These are phyloP conservation scores for Herpetomonas muscarum DNA, from an alignment of 208 protist genomes.

Conservation along the genomic window DNA sequence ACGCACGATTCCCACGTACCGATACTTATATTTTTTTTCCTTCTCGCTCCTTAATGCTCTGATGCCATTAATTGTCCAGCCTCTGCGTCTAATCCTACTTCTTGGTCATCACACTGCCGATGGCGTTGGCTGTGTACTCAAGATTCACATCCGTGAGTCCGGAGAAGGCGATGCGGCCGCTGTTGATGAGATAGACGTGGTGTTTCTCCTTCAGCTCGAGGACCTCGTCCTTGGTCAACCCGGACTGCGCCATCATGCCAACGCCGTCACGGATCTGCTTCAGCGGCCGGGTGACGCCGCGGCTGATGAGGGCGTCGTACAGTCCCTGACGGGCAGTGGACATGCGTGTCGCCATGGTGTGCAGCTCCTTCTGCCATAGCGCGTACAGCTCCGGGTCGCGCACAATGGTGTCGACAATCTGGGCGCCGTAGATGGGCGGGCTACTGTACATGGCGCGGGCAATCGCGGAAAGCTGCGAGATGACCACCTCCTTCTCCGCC, in stretches of 20 bases:
- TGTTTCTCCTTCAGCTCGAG: conserved; percentile 34
- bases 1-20: too few species aligned
- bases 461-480: conserved; percentile 90
- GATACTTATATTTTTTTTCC: too few species aligned
- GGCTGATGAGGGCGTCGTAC: conserved; percentile 48
- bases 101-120: conserved; percentile 48
- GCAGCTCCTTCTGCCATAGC: conserved; percentile 87
- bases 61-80: too few species aligned
- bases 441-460: conserved; percentile 95
- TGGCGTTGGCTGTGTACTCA: conserved; percentile 61
- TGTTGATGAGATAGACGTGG: conserved; percentile 73
- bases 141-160: conserved; percentile 69
- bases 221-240: conserved; percentile 83
- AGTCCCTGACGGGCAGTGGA: conserved; percentile 52
- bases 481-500: conserved; percentile 63
- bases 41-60: too few species aligned
- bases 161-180: conserved; percentile 73
- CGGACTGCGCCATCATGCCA: conserved; percentile 97
- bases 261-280: conserved; percentile 91
- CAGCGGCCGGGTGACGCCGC: conserved; percentile 78
- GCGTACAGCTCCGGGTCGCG: conserved; percentile 50
- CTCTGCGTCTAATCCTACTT: neutral
- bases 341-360: conserved; percentile 82
- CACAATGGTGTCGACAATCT: conserved; percentile 90
- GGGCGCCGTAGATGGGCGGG: conserved; percentile 93